A percentile compares a stretch with the other conserved stretches of the same genome.
Conservation (phyloP, 164 flowering plant species). For the Sextonia rubra region DNA sequence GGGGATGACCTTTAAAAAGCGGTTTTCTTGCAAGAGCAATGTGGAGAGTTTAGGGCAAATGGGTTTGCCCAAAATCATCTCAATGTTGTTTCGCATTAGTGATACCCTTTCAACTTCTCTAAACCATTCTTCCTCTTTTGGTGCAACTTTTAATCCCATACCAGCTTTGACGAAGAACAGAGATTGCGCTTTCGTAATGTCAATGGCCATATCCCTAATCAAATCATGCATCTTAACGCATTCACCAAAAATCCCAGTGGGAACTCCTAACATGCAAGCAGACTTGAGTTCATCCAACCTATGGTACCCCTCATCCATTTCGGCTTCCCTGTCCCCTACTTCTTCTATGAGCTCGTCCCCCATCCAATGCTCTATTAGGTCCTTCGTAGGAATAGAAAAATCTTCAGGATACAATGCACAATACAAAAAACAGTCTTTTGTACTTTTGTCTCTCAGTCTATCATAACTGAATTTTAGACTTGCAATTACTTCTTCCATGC, state of each 20-base stretch:
- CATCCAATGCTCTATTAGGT: constrained; percentile 16
- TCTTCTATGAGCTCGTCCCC: constrained; percentile 21
- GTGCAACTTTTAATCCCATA: background rate
- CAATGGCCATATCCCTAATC: constrained; percentile 32
- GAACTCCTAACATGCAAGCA: constrained; percentile 17
- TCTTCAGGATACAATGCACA: constrained; percentile 17
- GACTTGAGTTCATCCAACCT: constrained; percentile 18
- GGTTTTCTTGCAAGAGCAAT: constrained; percentile 15
- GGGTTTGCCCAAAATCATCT: constrained; percentile 7
- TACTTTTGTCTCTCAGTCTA: background rate
- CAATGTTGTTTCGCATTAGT: constrained; percentile 14
- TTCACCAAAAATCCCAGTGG: background rate
- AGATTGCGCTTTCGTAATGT: background rate
- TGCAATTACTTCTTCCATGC: constrained; percentile 13
- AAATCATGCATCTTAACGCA: constrained; percentile 36
- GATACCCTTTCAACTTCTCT: constrained; percentile 9
- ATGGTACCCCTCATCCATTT: constrained; percentile 16
- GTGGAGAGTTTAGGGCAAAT: constrained; percentile 15
- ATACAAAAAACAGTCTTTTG: constrained; percentile 9
- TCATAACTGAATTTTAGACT: constrained; percentile 11
- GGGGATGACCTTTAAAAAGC: constrained; percentile 3
- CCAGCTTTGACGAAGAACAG: constrained; percentile 19
- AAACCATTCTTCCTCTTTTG: constrained; percentile 7
- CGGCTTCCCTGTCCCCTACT: constrained; percentile 6
- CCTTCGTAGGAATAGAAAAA: background rate